Conservation (phyloP, 116 monocot genomes). For the Thalassia testudinum region DNA sequence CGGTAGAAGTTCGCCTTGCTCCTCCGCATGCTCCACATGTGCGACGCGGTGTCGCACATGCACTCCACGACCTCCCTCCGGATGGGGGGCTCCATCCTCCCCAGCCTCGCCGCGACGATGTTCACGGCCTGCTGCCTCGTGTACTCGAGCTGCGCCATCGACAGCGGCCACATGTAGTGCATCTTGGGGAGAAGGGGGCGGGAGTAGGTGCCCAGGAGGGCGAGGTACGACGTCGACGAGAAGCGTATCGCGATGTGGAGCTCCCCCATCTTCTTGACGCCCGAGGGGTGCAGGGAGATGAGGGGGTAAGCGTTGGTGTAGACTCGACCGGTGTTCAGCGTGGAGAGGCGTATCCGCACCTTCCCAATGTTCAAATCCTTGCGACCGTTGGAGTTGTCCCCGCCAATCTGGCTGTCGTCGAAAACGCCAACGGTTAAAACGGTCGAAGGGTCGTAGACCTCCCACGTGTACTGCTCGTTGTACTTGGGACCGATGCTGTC, state of each 20-base stretch:
- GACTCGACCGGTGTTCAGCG: conserved; percentile 19
- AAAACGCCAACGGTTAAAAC: conserved; percentile 31
- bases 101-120: conserved; percentile 42
- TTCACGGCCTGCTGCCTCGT: conserved; percentile 51
- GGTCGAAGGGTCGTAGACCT: conserved; percentile 30
- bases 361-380: conserved; percentile 19
- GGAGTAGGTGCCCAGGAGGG: conserved; percentile 20
- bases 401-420: conserved; percentile 14
- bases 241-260: conserved; percentile 25
- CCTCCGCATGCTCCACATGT: conserved; percentile 76
- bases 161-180: conserved; percentile 57
- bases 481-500: conserved; percentile 17
- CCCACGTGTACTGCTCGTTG: conserved; percentile 41
- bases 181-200: conserved; percentile 63
- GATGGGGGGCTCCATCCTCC: conserved; percentile 62
- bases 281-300: conserved; percentile 22
- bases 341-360: conserved; percentile 27
- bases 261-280: conserved; percentile 39
- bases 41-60: conserved; percentile 61
- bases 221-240: conserved; percentile 14
- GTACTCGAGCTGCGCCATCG: conserved; percentile 41
- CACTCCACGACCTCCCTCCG: conserved; percentile 64
- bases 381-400: conserved; percentile 6
- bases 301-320: conserved; percentile 30
- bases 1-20: conserved; percentile 90